Conservation (phyloP, 768 basidiomycete genomes). For the Tricholoma furcatifolium region DNA sequence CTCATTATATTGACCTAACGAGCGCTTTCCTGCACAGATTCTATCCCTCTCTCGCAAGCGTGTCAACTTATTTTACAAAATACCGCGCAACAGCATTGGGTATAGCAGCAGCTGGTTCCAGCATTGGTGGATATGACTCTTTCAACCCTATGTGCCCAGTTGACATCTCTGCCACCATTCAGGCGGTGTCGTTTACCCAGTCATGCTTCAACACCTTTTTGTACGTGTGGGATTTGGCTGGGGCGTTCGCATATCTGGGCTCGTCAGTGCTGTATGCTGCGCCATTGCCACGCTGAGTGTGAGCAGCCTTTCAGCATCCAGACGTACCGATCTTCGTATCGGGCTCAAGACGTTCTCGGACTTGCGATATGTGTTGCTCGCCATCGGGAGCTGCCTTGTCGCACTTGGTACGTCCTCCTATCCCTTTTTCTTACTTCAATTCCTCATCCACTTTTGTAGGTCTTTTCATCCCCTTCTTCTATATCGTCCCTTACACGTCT, state of each 20-base stretch:
- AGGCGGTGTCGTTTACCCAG: slow-evolving; percentile 73
- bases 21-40: slow-evolving; percentile 41
- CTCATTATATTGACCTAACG: slow-evolving; percentile 9
- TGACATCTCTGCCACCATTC: slow-evolving; percentile 2
- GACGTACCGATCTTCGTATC: slow-evolving; percentile 27
- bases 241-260: slow-evolving; percentile 57
- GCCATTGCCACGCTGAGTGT: slow-evolving; percentile 47
- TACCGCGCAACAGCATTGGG: slow-evolving; percentile 74
- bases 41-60: slow-evolving; percentile 65
- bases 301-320: slow-evolving; percentile 28
- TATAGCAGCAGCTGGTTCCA: slow-evolving; percentile 68
- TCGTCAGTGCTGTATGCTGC: slow-evolving; percentile 50
- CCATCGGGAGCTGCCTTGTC: slow-evolving; percentile 54
- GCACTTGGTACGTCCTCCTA: slow-evolving; percentile 49
- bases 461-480: slow-evolving; percentile 71
- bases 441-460: slow-evolving; percentile 34
- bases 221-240: slow-evolving; percentile 55
- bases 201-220: slow-evolving; percentile 61
- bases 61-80: slow-evolving; percentile 63
- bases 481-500: slow-evolving; percentile 59
- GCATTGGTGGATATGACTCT: slow-evolving; percentile 42
- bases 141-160: not conserved
- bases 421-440: not conserved
- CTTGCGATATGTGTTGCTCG: slow-evolving; percentile 49
- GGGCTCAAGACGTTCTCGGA: slow-evolving; percentile 43